Evolutionary conservation across 176 grass and related monocot genomes (phyloP).

Genomic region (Juncus inflexus): DNA sequence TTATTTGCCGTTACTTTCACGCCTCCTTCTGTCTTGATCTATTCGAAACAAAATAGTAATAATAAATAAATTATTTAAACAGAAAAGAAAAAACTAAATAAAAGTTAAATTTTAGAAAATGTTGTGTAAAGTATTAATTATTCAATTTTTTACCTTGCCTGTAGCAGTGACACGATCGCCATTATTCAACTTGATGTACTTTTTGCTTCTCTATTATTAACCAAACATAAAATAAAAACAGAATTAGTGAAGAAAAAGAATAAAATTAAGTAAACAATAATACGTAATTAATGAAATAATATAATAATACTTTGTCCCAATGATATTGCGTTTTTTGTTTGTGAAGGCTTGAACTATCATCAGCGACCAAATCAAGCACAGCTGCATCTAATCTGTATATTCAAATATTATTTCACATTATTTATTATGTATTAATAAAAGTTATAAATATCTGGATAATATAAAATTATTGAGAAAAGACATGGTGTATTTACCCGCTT

Average conservation of each 20-base stretch:
- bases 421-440: too few species aligned
- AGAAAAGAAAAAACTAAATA: neutral
- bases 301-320: constrained; percentile 79
- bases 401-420: too few species aligned
- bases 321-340: constrained; percentile 85
- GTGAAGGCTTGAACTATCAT: constrained; percentile 82
- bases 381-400: constrained; percentile 77
- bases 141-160: constrained; percentile 58
- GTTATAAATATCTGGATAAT: neutral
- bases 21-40: constrained; percentile 80
- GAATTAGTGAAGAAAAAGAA: constrained; percentile 26
- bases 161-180: constrained; percentile 80
- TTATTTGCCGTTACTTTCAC: constrained; percentile 51
- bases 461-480: constrained; percentile 9
- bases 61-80: constrained; percentile 7
- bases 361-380: constrained; percentile 91
- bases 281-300: neutral
- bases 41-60: constrained; percentile 9
- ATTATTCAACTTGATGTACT: constrained; percentile 84
- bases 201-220: constrained; percentile 57
- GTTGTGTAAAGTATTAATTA: too few species aligned
- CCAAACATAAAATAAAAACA: constrained; percentile 17
- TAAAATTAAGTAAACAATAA: constrained; percentile 8
- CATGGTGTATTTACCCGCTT: constrained; percentile 40
- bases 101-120: too few species aligned